Conservation (phyloP, 208 protist species). For the Crithidia thermophila region DNA sequence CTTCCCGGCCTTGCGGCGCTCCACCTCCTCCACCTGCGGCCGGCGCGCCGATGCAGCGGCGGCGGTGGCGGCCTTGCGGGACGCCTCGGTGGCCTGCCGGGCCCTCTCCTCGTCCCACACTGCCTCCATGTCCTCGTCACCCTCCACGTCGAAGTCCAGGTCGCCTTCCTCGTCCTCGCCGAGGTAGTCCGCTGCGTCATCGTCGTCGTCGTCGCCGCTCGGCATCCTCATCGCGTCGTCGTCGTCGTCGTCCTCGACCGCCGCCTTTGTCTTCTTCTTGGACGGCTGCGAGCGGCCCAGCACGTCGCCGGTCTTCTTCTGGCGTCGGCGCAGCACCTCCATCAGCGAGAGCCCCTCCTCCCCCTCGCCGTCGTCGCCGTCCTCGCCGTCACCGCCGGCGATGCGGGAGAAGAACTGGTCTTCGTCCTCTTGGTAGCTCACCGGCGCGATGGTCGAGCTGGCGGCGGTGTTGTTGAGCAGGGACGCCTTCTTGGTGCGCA, state of each 20-base stretch:
- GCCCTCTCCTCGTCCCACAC: slow-evolving; percentile 69
- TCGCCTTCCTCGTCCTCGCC: slow-evolving; percentile 30
- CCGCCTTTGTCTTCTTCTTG: slow-evolving; percentile 14
- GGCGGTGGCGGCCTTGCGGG: slow-evolving; percentile 17
- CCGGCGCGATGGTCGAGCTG: slow-evolving; percentile 47
- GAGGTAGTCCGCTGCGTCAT: slow-evolving; percentile 29
- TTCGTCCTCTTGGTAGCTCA: slow-evolving; percentile 88
- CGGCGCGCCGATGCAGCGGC: slow-evolving; percentile 10
- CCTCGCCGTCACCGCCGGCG: slow-evolving; percentile 31
- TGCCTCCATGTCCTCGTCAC: slow-evolving; percentile 65
- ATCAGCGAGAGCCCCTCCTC: slow-evolving; percentile 78
- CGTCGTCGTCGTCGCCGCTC: slow-evolving; percentile 31
- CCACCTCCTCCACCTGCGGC: slow-evolving; percentile 58
- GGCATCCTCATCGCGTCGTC: slow-evolving; percentile 27
- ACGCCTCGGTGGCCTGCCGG: slow-evolving; percentile 38
- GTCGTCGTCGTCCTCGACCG: slow-evolving; percentile 11
- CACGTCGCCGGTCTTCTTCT: slow-evolving; percentile 39
- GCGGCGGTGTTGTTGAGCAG: slow-evolving; percentile 47
- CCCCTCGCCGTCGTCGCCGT: slow-evolving; percentile 38
- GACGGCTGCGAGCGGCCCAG: slow-evolving; percentile 31
- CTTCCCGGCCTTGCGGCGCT: slow-evolving; percentile 81
- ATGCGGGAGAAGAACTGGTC: slow-evolving; percentile 92
- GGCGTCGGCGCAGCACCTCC: slow-evolving; percentile 70
- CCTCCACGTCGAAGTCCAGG: slow-evolving; percentile 24
- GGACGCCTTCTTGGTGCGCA: slow-evolving; percentile 77